phyloP scores from a whole-genome alignment of 2,329 filamentous ascomycete species.

The Phaeosphaeriaceae sp. region DNA sequence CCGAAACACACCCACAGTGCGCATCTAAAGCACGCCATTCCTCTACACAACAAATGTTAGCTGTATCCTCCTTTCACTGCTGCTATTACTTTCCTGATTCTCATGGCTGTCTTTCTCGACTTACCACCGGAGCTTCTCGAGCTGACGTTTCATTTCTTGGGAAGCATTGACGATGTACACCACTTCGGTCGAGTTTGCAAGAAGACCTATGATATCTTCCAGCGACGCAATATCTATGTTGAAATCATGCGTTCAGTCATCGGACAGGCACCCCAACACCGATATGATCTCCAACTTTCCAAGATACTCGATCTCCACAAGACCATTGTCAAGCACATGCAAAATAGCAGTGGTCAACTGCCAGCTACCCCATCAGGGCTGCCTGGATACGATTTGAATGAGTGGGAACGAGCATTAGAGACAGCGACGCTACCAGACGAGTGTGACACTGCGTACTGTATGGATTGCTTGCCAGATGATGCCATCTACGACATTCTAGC shows the following conservation, averaged over 20 bases:
- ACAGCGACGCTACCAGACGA: neutral
- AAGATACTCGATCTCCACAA: constrained; percentile 23
- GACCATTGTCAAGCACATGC: constrained; percentile 23
- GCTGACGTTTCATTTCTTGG: constrained; percentile 22
- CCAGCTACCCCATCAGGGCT: constrained; percentile 1
- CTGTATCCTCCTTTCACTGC: neutral
- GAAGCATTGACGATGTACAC: constrained; percentile 37
- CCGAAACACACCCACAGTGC: no score
- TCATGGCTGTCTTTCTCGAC: constrained; percentile 18
- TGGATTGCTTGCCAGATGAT: constrained; percentile 15
- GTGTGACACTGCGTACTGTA: neutral
- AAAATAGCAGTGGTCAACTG: constrained; percentile 3
- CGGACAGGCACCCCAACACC: constrained; percentile 16
- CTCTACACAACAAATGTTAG: no score
- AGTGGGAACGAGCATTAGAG: constrained; percentile 8
- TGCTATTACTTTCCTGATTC: neutral
- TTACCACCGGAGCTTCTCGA: constrained; percentile 28
- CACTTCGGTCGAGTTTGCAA: constrained; percentile 26
- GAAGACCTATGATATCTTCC: constrained; percentile 15
- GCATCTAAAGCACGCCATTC: no score
- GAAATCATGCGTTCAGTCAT: constrained; percentile 36
- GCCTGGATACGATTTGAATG: neutral
- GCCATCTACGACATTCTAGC: constrained; percentile 28
- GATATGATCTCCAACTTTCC: constrained; percentile 32
- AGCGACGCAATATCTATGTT: constrained; percentile 16